Evolutionary conservation across 495 filamentous ascomycete species (phyloP), one percentile per base, ranked within the genome.

Genomic region (Penicillium flavigenum): DNA sequence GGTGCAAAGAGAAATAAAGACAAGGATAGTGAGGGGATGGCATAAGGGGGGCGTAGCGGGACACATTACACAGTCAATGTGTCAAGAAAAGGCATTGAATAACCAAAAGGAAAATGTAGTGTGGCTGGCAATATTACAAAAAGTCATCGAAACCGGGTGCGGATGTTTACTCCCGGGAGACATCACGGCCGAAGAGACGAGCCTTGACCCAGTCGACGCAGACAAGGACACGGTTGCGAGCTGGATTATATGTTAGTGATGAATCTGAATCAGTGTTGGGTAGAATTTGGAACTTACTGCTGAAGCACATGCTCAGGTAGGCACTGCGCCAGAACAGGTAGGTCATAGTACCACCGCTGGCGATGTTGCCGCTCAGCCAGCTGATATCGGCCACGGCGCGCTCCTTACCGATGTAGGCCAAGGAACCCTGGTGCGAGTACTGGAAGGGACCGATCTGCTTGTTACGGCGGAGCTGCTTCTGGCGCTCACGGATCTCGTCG

Each of bases 231-330:
- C 94, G 87, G 76, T 98, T 99, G 59, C 94, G 88, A 43, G 86
- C 88, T 91, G 42, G 47, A 14, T 44, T 47, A 58, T 54, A 47
- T 51, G 64, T 69, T 51, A 67, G 59, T 27, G 58, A 46, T 16
- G 31, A 44, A 17, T 34, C 2, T 12, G 38, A 29, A 31, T 48
- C 7, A 48, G 10, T 8, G 34, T 39, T 19, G 11, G n/a, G 12
- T 44, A 12, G 17, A 16, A 11, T 3, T 34, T 20, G 17, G 17
- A 65, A 87, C 88, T 82, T 83, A 91, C 90, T 90, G 83, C 92
- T 96, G 73, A 98, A 99, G 84, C 92, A 97, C 94, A 99, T 99
- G 83, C 88, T 95, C 74, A 99, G 79, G 74, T 99, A 99, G 50
- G 94, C 95, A 70, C 87, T 91, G 72, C 90, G 82, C 94, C 94